These are phyloP conservation scores for Magnolia sinica DNA, from an alignment of 164 flowering plant species.

Conservation along the genomic window DNA sequence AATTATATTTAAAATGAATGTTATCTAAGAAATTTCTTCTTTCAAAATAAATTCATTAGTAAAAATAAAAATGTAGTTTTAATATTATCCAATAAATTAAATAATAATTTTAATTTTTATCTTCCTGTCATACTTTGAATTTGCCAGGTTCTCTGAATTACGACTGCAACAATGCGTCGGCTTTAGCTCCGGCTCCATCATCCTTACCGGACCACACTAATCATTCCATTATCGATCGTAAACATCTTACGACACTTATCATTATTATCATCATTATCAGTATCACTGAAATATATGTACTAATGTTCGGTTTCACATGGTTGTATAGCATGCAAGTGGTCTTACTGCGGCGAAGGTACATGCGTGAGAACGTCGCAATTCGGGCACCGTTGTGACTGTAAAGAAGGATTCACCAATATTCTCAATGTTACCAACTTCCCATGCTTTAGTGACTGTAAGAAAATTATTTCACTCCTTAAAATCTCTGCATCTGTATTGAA, in stretches of 20 bases:
- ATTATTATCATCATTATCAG: constrained; percentile 7
- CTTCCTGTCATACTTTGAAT: not conserved
- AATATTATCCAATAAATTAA: too few species aligned
- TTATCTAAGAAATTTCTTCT: too few species aligned
- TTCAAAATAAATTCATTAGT: too few species aligned
- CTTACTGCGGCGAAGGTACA: constrained; percentile 61
- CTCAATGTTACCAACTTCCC: constrained; percentile 49
- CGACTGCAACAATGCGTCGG: constrained; percentile 15
- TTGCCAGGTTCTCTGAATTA: constrained; percentile 18
- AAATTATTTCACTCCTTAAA: not conserved
- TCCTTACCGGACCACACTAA: constrained; percentile 21
- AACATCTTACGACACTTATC: constrained; percentile 1
- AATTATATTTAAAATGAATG: too few species aligned
- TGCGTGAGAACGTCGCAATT: constrained; percentile 29
- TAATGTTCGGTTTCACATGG: not conserved
- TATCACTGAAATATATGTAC: not conserved
- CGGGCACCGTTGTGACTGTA: constrained; percentile 44
- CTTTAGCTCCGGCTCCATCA: constrained; percentile 32
- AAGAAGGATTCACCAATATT: constrained; percentile 44
- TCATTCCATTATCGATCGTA: constrained; percentile 52
- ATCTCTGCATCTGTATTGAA: too few species aligned
- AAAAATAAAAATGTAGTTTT: too few species aligned
- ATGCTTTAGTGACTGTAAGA: constrained; percentile 55
- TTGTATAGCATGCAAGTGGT: constrained; percentile 59
- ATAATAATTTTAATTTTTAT: too few species aligned